These are phyloP conservation scores for Solanum etuberosum DNA, from an alignment of 257 asterid genomes.

Conservation along the genomic window DNA sequence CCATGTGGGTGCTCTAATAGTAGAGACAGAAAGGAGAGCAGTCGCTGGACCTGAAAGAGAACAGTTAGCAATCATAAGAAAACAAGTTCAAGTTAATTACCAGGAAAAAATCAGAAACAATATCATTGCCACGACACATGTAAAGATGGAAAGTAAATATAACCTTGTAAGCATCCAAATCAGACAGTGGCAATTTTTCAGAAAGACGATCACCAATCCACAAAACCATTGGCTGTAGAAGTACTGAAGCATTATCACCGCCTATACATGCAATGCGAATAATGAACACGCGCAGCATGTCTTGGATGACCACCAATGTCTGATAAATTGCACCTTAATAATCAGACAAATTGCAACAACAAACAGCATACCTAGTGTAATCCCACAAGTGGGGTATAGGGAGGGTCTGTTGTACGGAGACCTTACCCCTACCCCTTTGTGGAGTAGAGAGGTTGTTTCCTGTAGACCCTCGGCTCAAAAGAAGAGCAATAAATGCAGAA, in stretches of 20 bases:
- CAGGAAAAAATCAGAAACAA: neutral
- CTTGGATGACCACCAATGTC: conserved; percentile 54
- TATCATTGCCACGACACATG: neutral
- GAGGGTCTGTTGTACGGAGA: neutral
- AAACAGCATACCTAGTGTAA: neutral
- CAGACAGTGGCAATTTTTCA: conserved; percentile 41
- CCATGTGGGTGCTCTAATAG: conserved; percentile 89
- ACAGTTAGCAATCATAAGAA: conserved; percentile 3
- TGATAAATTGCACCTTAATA: conserved; percentile 1
- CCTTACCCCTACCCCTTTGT: neutral
- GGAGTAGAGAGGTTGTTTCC: neutral
- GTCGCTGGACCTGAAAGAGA: conserved; percentile 47
- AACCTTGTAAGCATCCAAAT: conserved; percentile 73
- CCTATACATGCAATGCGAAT: conserved; percentile 65
- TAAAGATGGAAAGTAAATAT: neutral
- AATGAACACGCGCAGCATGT: conserved; percentile 68
- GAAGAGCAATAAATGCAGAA: neutral
- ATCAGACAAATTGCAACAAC: neutral
- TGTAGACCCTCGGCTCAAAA: neutral
- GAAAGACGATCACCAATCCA: conserved; percentile 50
- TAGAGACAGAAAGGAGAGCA: conserved; percentile 61
- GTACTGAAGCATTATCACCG: conserved; percentile 53
- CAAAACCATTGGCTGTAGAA: conserved; percentile 54
- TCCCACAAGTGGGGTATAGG: neutral
- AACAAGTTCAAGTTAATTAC: conserved; percentile 3